phyloP scores from a whole-genome alignment of 371 early-diverging fungal species.

The Lichtheimia ramosa region DNA sequence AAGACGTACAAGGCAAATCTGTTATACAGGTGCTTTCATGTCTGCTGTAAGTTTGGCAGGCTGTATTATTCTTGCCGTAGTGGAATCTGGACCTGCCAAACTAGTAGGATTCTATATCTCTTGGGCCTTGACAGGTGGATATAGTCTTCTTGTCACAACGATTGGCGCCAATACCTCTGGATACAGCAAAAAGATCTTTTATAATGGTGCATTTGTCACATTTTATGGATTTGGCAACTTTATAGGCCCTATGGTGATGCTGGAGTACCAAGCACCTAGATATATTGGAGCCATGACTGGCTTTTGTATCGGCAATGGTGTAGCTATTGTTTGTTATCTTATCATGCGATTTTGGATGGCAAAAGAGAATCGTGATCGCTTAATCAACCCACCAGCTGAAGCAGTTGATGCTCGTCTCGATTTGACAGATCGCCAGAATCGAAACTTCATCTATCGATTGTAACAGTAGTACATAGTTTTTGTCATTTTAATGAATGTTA shows the following conservation, averaged over 20 bases:
- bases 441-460: too few species aligned
- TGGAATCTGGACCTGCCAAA: constrained; percentile 22
- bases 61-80: constrained; percentile 7
- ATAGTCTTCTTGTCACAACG: constrained; percentile 8
- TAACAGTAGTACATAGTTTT: too few species aligned
- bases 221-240: constrained; percentile 35
- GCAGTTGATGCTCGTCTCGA: constrained; percentile 26
- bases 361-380: constrained; percentile 14
- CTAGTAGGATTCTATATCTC: constrained; percentile 30
- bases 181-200: constrained; percentile 30
- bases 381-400: constrained; percentile 11
- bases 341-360: constrained; percentile 19
- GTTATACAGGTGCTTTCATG: constrained; percentile 11
- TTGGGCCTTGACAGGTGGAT: constrained; percentile 21
- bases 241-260: constrained; percentile 33
- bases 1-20: constrained; percentile 5
- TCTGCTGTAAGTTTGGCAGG: constrained; percentile 5
- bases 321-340: constrained; percentile 23
- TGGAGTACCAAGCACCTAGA: constrained; percentile 11
- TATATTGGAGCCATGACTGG: constrained; percentile 27
- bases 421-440: constrained; percentile 1
- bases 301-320: constrained; percentile 25
- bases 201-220: constrained; percentile 27
- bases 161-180: constrained; percentile 19
- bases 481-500: too few species aligned